These are phyloP conservation scores for Antrodiella citrinella DNA, from an alignment of 768 basidiomycete species.

Conservation along the genomic window DNA sequence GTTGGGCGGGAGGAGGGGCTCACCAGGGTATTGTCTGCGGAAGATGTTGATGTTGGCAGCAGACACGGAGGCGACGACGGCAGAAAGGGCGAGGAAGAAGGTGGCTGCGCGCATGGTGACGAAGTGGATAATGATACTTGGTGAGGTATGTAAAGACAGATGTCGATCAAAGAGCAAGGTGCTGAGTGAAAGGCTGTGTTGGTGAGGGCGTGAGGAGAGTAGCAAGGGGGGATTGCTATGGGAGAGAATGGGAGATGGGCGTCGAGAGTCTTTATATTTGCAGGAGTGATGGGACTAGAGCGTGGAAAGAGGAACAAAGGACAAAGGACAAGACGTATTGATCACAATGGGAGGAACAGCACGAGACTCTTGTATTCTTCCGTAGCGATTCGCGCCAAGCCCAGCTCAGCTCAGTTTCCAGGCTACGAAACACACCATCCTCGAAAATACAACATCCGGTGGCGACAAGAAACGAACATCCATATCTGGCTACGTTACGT, in stretches of 20 bases:
- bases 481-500: constrained; percentile 1
- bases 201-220: constrained; percentile 11
- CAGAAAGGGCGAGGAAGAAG: constrained; percentile 30
- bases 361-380: background rate
- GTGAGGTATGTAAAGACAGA: constrained; percentile 5
- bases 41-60: constrained; percentile 7
- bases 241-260: constrained; percentile 5
- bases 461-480: too few species aligned
- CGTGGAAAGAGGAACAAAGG: background rate
- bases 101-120: constrained; percentile 39
- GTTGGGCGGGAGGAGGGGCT: background rate
- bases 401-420: too few species aligned
- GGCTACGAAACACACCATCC: too few species aligned
- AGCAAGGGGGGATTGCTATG: constrained; percentile 19
- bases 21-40: constrained; percentile 10
- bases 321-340: background rate
- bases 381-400: too few species aligned
- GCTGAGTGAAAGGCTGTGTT: constrained; percentile 13
- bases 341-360: background rate
- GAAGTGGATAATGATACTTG: constrained; percentile 7
- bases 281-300: too few species aligned
- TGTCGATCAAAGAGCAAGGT: constrained; percentile 15
- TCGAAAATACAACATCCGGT: too few species aligned
- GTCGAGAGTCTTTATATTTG: constrained; percentile 3
- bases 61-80: constrained; percentile 23